Base-by-base conservation (phyloP, 225 moss, liverwort and hornwort genomes). In the Polytrichum formosum region DNA sequence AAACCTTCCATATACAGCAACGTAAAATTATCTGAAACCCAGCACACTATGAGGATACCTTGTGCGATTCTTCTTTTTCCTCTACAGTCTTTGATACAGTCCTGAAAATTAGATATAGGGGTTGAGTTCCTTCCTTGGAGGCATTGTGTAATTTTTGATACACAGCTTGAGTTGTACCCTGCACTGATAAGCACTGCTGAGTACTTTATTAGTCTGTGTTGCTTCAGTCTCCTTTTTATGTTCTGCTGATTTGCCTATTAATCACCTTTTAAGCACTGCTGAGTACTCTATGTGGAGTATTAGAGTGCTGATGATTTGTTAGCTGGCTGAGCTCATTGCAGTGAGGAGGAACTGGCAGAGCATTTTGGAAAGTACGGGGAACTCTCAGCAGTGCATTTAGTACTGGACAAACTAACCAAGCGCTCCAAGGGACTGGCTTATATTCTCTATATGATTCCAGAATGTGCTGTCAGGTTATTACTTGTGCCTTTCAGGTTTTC, bases 381-480 rank as follows among this genome's bases (percentile, higher is more conserved):
- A 76, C 94, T 94, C 55, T 92, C 88, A 66, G 80, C 94, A 81
- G 94, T 94, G 68, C 94, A 98, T 68, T 80, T 98, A 69, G 94
- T 92, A 61, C 83, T 94, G 73, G 97, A 98, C 79, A 98, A 90
- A 80, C 68, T 79, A 67, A 91, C 94, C 53, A 98, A 90, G 74
- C 90, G 88, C 35, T 98, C 97, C 7, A 94, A 94, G 81, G 97
- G 92, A 70, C 81, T 92, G 76, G 94, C 97, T 23, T 98, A 91
- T 70, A 80, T 92, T 67, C 92, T 94, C 6, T 98, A 74, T 67
- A 90, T 94, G 94, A 84, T 94, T 69, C 97, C 97, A 56, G 97
- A 91, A 84, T 95, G 89, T 87, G 94, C 97, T 70, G 92, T 88
- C 19, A 84, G 92, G 97, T 98, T 75, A 63, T 13, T 58, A 58